Evolutionary conservation across 2,329 filamentous ascomycete species (phyloP).

Genomic region (Fulvia fulva): DNA sequence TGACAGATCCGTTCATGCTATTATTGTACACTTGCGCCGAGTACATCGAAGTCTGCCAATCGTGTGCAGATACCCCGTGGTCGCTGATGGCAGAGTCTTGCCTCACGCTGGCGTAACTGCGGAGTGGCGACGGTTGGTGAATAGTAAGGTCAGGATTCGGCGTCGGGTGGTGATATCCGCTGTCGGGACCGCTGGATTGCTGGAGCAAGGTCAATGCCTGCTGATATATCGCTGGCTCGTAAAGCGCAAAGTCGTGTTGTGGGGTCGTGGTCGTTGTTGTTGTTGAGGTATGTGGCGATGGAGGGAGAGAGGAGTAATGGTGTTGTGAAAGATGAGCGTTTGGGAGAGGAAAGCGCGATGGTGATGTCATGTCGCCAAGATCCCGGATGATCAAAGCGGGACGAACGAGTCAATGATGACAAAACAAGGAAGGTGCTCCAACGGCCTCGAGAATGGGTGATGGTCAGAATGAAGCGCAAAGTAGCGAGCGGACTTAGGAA

Average conservation of each 20-base stretch:
- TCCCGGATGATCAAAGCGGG: neutral
- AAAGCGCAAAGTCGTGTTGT: slow-evolving; percentile 8
- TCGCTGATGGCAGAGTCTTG: slow-evolving; percentile 15
- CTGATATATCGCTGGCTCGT: slow-evolving; percentile 11
- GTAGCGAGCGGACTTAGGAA: slow-evolving; percentile 8
- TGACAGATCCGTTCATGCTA: slow-evolving; percentile 25
- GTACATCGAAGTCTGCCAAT: slow-evolving; percentile 22
- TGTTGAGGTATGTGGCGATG: neutral
- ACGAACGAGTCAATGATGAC: neutral
- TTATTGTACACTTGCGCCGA: slow-evolving; percentile 18
- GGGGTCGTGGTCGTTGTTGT: slow-evolving; percentile 5
- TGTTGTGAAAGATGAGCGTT: slow-evolving; percentile 2
- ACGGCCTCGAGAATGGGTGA: neutral
- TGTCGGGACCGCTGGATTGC: slow-evolving; percentile 3
- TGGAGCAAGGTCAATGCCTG: slow-evolving; percentile 17
- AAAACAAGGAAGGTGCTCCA: neutral
- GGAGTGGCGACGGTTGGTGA: slow-evolving; percentile 2
- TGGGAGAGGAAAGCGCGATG: neutral
- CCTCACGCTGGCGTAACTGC: slow-evolving; percentile 4
- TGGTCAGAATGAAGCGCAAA: neutral
- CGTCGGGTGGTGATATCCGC: neutral
- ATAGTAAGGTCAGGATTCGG: neutral
- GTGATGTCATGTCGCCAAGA: slow-evolving; percentile 8
- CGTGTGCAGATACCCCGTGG: slow-evolving; percentile 13
- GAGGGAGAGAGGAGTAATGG: neutral